Base-by-base conservation (phyloP, 2,329 filamentous ascomycete species). In the Colletotrichum kahawae region DNA sequence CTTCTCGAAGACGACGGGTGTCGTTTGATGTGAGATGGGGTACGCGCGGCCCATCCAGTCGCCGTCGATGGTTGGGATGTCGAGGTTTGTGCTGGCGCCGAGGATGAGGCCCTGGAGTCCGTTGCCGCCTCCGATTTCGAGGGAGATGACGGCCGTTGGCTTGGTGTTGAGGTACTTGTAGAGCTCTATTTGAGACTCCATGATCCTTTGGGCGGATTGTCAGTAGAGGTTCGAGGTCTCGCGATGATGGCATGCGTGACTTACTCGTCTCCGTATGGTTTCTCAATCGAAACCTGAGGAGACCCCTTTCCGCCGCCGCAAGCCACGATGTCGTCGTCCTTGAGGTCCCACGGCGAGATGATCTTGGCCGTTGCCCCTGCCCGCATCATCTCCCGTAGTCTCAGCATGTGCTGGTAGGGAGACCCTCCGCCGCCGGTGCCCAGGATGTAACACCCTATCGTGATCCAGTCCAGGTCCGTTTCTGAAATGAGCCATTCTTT, bases 41-140 rank as follows among this genome's bases (percentile, higher is more conserved):
- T 90, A 90, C 2, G 89, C 89, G 12, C 89, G 81, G 0, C 89
- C 89, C 89, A 90, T 90, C 87, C 87, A 89, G 79, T 90, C 89
- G 10, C 86, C 89, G 71, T 91, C 89, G 4, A 90, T 85, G 2
- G 84, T 85, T 0, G 88, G 88, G 1, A 90, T 75, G 69, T 89
- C 82, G 81, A 92, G 88, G 74, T 89, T 87, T 2, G 84, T 83
- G 70, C 87, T 88, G 0, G 89, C 88, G 9, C 90, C 90, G 8
- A 92, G 81, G 7, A 91, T 85, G 82, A 92, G 83, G 13, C 89
- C 88, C 75, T 91, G 88, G 18, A 93, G 83, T 1, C 92, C 92
- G 77, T 94, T 94, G 3, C 88, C 88, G 14, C 92, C 92, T 18
- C 92, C 92, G 68, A 93, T 92, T 78, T 94, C 92, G 13, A 71